phyloP scores from a whole-genome alignment of 2,329 filamentous ascomycete genomes.

The Moelleriella libera region DNA sequence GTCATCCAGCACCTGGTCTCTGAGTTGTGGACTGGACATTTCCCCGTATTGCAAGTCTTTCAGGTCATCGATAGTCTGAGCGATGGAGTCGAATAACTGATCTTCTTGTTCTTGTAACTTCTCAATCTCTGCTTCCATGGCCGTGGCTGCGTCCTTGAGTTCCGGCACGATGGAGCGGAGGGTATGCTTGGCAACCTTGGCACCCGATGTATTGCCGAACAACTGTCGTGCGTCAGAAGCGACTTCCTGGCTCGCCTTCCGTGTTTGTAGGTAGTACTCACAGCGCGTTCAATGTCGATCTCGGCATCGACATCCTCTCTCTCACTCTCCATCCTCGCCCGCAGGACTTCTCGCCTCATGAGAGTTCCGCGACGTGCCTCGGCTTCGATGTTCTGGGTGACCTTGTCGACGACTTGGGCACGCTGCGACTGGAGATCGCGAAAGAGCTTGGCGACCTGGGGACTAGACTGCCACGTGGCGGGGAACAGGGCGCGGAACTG shows the following conservation, averaged over 20 bases:
- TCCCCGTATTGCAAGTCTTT: conserved; percentile 76
- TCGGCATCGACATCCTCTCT: conserved; percentile 46
- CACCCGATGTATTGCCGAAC: conserved; percentile 35
- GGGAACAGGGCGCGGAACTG: conserved; percentile 71
- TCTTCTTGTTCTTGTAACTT: conserved; percentile 51
- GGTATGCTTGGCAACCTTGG: conserved; percentile 39
- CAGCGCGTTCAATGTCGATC: conserved; percentile 45
- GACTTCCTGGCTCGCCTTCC: not conserved
- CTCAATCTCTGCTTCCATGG: conserved; percentile 54
- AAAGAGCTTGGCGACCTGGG: conserved; percentile 59
- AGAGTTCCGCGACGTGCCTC: conserved; percentile 48
- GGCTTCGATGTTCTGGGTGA: conserved; percentile 49
- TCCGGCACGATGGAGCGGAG: conserved; percentile 51
- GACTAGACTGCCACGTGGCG: conserved; percentile 45
- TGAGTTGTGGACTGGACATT: conserved; percentile 49
- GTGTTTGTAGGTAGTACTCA: conserved; percentile 16
- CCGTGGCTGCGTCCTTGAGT: conserved; percentile 50
- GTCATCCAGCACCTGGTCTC: conserved; percentile 53
- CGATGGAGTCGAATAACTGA: conserved; percentile 43
- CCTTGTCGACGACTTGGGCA: conserved; percentile 50
- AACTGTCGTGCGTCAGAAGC: conserved; percentile 29
- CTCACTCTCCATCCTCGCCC: conserved; percentile 32
- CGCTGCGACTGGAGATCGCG: conserved; percentile 67
- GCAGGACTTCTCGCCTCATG: conserved; percentile 42
- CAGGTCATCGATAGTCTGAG: conserved; percentile 53